These are phyloP conservation scores for Aspergillus mulundensis DNA, from an alignment of 495 filamentous ascomycete species.

Conservation along the genomic window DNA sequence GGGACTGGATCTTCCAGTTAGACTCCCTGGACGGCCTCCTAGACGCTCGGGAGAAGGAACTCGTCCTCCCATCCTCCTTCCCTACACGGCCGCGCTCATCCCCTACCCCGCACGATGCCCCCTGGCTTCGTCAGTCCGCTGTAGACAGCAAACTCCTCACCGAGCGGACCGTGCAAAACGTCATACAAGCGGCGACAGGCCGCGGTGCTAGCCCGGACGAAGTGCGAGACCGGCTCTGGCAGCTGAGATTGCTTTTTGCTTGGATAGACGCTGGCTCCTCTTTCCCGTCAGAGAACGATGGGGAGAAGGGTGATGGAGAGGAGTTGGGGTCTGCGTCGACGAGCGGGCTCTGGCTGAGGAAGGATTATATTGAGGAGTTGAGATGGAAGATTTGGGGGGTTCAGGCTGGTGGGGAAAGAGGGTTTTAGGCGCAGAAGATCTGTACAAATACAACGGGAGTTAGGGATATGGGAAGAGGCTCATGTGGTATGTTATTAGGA, in stretches of 20 bases:
- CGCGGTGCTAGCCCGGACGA: constrained; percentile 36
- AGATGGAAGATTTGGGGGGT: constrained; percentile 50
- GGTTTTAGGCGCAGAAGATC: neutral
- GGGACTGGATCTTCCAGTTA: constrained; percentile 78
- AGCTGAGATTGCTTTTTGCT: constrained; percentile 73
- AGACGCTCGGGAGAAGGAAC: constrained; percentile 69
- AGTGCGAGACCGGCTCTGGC: constrained; percentile 63
- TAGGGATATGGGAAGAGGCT: neutral
- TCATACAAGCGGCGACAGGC: constrained; percentile 38
- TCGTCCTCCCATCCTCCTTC: constrained; percentile 63
- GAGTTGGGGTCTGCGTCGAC: constrained; percentile 10
- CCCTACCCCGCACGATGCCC: constrained; percentile 27
- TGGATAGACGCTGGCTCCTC: constrained; percentile 59
- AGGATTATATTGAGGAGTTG: constrained; percentile 41
- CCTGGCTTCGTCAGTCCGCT: constrained; percentile 55
- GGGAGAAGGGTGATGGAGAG: constrained; percentile 17
- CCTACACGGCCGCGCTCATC: constrained; percentile 16
- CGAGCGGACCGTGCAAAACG: constrained; percentile 56
- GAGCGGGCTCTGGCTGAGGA: constrained; percentile 36
- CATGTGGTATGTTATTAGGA: neutral
- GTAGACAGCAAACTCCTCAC: constrained; percentile 77
- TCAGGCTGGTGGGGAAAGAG: constrained; percentile 55
- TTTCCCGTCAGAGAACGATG: neutral
- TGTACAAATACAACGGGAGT: neutral
- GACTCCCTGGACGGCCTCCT: constrained; percentile 54